Evolutionary conservation across 352 stramenopile species (phyloP), one percentile per base, ranked within the genome.

Genomic region (Phytophthora tentaculata): DNA sequence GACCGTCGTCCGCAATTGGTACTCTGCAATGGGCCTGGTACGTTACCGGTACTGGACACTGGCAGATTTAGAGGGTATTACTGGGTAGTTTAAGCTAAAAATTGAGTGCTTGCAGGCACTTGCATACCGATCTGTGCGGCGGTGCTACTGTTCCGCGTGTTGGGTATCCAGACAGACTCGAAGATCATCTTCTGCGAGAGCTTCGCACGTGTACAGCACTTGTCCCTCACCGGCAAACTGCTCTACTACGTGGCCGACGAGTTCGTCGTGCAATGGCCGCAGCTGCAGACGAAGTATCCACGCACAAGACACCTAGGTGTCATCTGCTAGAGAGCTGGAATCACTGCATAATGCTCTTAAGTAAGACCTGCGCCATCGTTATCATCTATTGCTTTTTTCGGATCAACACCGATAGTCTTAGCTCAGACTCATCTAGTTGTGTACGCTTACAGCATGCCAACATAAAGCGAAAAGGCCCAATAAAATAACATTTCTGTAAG

Each of bases 101-200:
- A 35, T 48, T 59, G 37, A 44, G 3, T 54, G 24, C 23, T 43
- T 67, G 10, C 56, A 96, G 90, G 91, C 60, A 98, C 95, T 16
- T 98, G 94, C 77, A 88, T 99, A 29, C 96, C 96, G 22, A 89
- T 99, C 62, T 90, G 90, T 56, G 81, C 93, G 43, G 80, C 77
- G 2, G 86, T 95, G 49, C 80, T 98, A 67, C 66, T 98, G 17
- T 81, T 89, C 39, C 83, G 93, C 48, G 84, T 98, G 16, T 57
- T 97, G 16, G 86, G 90, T 3, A 41, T 97, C 10, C 67, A 85
- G 20, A 61, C 61, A 6, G 59, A 88, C 67, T 84, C 83, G 24
- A 88, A 91, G 67, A 91, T 98, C 65, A 65, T 99, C 9, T 99
- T 98, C 76, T 96, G 96, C 52, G 96, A 99, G 78, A 98, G 89